Evolutionary conservation across 805 yeast genomes (phyloP).

Genomic region (Starmerella kuoi): DNA sequence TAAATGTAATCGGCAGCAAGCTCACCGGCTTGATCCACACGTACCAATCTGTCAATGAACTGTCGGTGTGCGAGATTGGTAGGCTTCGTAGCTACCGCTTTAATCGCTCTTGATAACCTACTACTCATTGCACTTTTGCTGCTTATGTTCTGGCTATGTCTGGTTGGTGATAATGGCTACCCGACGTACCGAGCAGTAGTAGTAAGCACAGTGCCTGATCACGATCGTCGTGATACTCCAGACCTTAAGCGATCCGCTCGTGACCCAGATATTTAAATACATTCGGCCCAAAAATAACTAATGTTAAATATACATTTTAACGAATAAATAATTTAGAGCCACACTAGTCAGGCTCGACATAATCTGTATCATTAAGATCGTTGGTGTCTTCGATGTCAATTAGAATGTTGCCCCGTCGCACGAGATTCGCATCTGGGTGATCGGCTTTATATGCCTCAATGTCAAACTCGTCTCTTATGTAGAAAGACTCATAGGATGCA

Average conservation of each 20-base stretch:
- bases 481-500: conserved; percentile 6
- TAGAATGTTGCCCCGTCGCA: conserved; percentile 1
- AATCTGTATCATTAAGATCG: conserved; percentile 1
- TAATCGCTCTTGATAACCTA: conserved; percentile 18
- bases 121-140: conserved; percentile 3
- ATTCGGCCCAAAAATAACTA: too few relatives aligned
- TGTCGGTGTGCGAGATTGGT: conserved; percentile 22
- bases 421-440: conserved; percentile 9
- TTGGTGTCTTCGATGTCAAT: conserved; percentile 3
- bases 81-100: conserved; percentile 21
- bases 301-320: too few relatives aligned
- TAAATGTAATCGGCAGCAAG: conserved; percentile 90
- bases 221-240: too few relatives aligned
- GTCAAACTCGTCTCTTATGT: conserved; percentile 15
- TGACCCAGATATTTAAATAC: too few relatives aligned
- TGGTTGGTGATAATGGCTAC: too few relatives aligned
- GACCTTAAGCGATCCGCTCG: too few relatives aligned
- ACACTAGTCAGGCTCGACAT: too few relatives aligned
- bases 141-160: too few relatives aligned
- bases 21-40: conserved; percentile 98
- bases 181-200: too few relatives aligned
- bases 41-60: conserved; percentile 32
- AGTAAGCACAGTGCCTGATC: too few relatives aligned
- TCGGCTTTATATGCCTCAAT: conserved; percentile 14
- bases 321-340: too few relatives aligned